Evolutionary conservation across 352 stramenopile species (phyloP).

Genomic region (Pythium graminicola): DNA sequence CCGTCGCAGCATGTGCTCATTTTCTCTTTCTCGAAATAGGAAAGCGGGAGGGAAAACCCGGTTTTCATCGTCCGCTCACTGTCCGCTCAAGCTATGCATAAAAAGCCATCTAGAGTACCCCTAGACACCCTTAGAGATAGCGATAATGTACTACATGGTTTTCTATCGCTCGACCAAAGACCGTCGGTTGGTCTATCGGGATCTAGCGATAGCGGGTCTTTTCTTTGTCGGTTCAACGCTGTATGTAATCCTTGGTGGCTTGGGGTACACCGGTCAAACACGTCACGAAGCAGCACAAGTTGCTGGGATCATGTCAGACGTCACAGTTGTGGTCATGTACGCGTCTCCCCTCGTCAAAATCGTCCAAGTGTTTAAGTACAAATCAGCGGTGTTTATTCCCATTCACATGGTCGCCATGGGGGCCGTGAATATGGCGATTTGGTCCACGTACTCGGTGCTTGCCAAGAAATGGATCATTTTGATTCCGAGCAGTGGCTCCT

Average conservation of each 20-base stretch:
- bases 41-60: no score
- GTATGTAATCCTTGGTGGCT: constrained; percentile 36
- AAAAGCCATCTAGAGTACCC: no score
- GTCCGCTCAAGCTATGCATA: no score
- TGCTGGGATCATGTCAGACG: constrained; percentile 33
- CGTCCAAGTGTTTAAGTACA: constrained; percentile 37
- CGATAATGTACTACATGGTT: constrained; percentile 36
- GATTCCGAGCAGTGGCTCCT: not conserved
- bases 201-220: constrained; percentile 17
- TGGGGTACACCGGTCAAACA: constrained; percentile 29
- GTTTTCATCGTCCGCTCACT: no score
- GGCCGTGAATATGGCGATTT: constrained; percentile 40
- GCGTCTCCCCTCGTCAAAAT: constrained; percentile 53
- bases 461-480: constrained; percentile 51
- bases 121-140: no score
- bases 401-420: constrained; percentile 46
- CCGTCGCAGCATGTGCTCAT: no score
- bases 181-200: constrained; percentile 30
- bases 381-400: constrained; percentile 43
- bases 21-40: no score
- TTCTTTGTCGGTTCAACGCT: constrained; percentile 27
- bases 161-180: constrained; percentile 45
- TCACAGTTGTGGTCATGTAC: constrained; percentile 42
- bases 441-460: constrained; percentile 32
- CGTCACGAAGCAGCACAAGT: constrained; percentile 22